Evolutionary conservation across 352 stramenopile species (phyloP).

Genomic region (Saprolegnia parasitica): DNA sequence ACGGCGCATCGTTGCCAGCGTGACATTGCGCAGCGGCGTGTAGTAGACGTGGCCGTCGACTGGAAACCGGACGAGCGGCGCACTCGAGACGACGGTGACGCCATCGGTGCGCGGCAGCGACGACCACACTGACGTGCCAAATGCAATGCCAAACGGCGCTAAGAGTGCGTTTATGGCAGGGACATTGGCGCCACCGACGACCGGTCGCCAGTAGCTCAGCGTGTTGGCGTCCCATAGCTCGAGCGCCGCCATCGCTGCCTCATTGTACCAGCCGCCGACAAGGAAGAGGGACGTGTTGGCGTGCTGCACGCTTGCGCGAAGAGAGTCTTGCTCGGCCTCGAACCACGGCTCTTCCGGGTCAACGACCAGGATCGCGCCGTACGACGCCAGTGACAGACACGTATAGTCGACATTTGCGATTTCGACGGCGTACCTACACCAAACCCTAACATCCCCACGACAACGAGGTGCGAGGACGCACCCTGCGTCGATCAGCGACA

Average conservation of each 20-base stretch:
- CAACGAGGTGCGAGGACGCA: not conserved
- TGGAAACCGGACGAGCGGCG: constrained; percentile 8
- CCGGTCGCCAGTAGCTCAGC: constrained; percentile 69
- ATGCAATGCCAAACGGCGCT: constrained; percentile 57
- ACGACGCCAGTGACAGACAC: constrained; percentile 53
- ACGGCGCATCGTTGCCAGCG: too few species aligned
- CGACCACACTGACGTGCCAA: constrained; percentile 54
- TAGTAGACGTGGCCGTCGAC: constrained; percentile 2
- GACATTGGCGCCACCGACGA: constrained; percentile 72
- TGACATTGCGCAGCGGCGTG: not conserved
- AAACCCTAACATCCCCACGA: not conserved
- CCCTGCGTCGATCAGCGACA: constrained; percentile 51
- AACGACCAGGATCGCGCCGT: constrained; percentile 72
- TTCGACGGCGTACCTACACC: constrained; percentile 57
- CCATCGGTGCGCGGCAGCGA: constrained; percentile 32
- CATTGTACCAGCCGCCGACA: constrained; percentile 79
- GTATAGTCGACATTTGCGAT: constrained; percentile 76
- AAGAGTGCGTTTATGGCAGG: constrained; percentile 66
- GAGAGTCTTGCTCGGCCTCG: constrained; percentile 48
- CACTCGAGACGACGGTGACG: constrained; percentile 41
- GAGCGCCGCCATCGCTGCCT: constrained; percentile 49
- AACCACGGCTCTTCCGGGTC: constrained; percentile 82
- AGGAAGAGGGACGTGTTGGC: constrained; percentile 63
- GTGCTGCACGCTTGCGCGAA: constrained; percentile 59
- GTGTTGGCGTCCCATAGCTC: constrained; percentile 81